phyloP scores from a whole-genome alignment of 75 land plant species.

The Sequoiadendron giganteum region DNA sequence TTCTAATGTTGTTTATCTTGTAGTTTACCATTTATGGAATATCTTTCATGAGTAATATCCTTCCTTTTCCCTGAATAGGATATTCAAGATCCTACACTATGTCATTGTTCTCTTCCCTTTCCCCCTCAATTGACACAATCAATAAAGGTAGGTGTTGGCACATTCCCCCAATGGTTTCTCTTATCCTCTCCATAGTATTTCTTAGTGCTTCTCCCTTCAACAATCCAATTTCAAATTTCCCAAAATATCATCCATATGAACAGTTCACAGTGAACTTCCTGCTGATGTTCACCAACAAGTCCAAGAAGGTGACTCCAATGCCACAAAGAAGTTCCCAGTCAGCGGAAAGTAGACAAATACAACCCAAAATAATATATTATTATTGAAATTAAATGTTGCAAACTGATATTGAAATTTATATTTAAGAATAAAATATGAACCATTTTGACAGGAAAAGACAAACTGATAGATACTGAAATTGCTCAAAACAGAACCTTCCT shows the following conservation, averaged over 20 bases:
- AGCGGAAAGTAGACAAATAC: too few species aligned
- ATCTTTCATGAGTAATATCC: not conserved
- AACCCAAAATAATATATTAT: too few species aligned
- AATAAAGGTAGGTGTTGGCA: not conserved
- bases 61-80: not conserved
- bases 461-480: not conserved
- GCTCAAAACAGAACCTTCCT: not conserved
- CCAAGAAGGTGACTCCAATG: too few species aligned
- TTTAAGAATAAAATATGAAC: not conserved
- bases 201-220: not conserved
- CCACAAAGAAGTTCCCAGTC: too few species aligned
- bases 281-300: too few species aligned
- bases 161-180: not conserved
- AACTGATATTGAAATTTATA: not conserved
- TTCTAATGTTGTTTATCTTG: not conserved
- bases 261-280: too few species aligned
- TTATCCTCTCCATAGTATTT: not conserved
- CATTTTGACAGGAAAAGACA: not conserved
- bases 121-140: not conserved
- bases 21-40: not conserved
- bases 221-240: not conserved
- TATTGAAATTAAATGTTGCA: too few species aligned
- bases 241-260: too few species aligned
- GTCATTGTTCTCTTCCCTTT: not conserved
- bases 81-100: not conserved